Evolutionary conservation across 441 rosid genomes (phyloP), one percentile per base, ranked within the genome.

Genomic region (Aquilaria agallochum): DNA sequence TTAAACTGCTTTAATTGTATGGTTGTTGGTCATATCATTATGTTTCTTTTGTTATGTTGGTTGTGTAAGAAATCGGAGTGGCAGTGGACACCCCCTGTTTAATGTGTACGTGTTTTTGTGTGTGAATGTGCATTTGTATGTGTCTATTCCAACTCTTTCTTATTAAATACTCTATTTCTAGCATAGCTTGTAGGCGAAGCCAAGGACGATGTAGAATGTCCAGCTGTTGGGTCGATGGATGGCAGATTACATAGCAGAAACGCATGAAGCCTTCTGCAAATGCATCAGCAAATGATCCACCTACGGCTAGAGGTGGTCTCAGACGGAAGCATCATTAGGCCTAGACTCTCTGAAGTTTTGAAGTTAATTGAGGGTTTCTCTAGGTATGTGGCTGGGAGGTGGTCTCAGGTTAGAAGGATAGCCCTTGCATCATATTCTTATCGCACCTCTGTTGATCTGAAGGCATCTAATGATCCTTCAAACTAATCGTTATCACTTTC

Each of bases 251-350:
- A 65, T 82, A 73, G 69, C 59, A 56, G 13, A 87, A 75, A 67
- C 69, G 63, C 45, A 65, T 51, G 59, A 84, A 86, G 72, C 79
- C 84, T 33, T 79, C 82, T 31, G 84, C 73, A 67, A 75, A 79
- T 69, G 62, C 72, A 66, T 78, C 88, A 0, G 86, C 81, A 72
- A 89, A 83, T 44, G 78, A 81, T 63, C 42, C 67, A 65, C 79
- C 47, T 53, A 82, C 85, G 0, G 63, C 81, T 40, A 88, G 84
- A 79, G 93, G 95, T 63, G 86, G 87, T 59, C 56, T 84, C 50
- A 80, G 95, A 82, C 80, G 97, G 83, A 94, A 94, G 71, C 99
- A 91, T 78, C 99, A 94, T 76, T 85, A 94, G 71, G 95, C 96
- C 42, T 95, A 97, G 99, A 86, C 99, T 64, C 85, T 69, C 91